A percentile compares a stretch with the other conserved stretches of the same genome.
phyloP scores from a whole-genome alignment of 129 eudicot genomes.

The Kitagawia praeruptora region DNA sequence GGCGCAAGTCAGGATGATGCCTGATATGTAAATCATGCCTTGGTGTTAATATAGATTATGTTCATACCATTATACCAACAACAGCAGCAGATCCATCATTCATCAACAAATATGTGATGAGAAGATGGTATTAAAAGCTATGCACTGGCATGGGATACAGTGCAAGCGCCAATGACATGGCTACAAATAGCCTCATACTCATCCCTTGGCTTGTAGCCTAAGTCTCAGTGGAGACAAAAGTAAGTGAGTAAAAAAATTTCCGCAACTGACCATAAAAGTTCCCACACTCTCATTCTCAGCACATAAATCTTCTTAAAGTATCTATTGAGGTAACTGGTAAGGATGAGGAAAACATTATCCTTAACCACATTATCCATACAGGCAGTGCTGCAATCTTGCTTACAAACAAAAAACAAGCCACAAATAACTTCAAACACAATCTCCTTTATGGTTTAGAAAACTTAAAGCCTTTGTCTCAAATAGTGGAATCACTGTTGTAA shows the following conservation, averaged over 20 bases:
- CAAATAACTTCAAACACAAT: too few relatives aligned
- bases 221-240: neutral
- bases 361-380: neutral
- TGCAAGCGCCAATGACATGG: too few relatives aligned
- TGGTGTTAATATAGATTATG: too few relatives aligned
- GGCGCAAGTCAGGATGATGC: neutral
- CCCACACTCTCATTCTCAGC: neutral
- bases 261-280: neutral
- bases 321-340: neutral
- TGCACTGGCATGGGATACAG: neutral
- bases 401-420: neutral
- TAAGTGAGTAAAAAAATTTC: neutral
- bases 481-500: neutral
- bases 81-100: neutral
- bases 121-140: neutral
- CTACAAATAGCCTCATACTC: too few relatives aligned
- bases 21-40: neutral
- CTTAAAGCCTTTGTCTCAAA: neutral
- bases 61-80: neutral
- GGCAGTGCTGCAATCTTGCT: neutral
- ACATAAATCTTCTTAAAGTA: neutral
- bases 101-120: neutral
- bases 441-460: too few relatives aligned
- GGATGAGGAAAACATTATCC: neutral
- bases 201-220: neutral